Percentiles rank a stretch among this genome's conserved stretches.
phyloP scores from a whole-genome alignment of 2,329 filamentous ascomycete species.

The Nannizziopsis barbatae region DNA sequence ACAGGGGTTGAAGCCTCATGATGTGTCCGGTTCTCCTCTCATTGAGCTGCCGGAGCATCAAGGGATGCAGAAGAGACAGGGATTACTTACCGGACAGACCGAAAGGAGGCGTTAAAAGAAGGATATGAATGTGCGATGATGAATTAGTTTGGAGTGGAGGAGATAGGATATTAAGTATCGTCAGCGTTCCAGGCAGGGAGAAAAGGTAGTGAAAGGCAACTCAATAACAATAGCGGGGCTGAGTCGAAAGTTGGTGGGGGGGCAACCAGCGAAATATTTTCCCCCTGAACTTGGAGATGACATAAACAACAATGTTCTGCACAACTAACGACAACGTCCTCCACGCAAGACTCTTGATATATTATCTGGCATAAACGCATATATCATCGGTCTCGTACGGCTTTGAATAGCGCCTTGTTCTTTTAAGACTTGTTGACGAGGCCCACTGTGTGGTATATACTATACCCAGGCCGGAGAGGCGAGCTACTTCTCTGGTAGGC shows the following conservation, averaged over 20 bases:
- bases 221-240: constrained; percentile 14
- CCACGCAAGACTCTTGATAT: too few relatives aligned
- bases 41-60: not conserved
- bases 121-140: constrained; percentile 1
- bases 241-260: constrained; percentile 14
- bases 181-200: not conserved
- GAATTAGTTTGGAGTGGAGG: constrained; percentile 2
- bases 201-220: constrained; percentile 11
- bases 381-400: too few relatives aligned
- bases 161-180: not conserved
- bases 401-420: too few relatives aligned
- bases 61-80: not conserved
- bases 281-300: not conserved
- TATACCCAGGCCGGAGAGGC: not conserved
- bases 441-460: not conserved
- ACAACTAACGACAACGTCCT: too few relatives aligned
- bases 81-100: too few relatives aligned
- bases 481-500: too few relatives aligned
- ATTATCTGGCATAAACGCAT: too few relatives aligned
- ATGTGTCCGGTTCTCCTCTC: not conserved
- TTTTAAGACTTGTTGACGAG: too few relatives aligned
- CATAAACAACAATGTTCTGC: not conserved
- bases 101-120: not conserved
- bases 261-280: constrained; percentile 8
- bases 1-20: not conserved